Evolutionary conservation across 1,139 yeast species (phyloP), one percentile per base, ranked within the genome.

Genomic region (Yamadazyma dendronema): DNA sequence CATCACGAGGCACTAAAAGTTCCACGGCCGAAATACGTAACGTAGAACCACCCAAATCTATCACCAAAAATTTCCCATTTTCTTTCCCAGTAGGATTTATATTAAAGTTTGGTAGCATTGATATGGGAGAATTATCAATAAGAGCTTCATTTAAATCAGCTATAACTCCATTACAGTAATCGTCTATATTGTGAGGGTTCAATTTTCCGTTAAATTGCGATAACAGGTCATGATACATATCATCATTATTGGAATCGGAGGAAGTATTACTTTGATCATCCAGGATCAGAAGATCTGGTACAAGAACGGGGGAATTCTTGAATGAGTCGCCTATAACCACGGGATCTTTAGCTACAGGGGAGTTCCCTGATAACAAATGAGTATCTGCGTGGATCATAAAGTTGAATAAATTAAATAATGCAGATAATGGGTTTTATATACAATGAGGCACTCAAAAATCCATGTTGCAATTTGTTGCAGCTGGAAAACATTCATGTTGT

Each of bases 31-130:
- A 69, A 4, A 74, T 60, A 31, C 80, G 59, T 31, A 76, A 56
- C 2, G 81, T 76, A 4, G 78, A 69, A 1, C 83, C 83, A 6
- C 83, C 83, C 38, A 77, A 54, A 48, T 77, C 83, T 21, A 77
- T 61, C 25, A 68, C 74, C 44, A 77, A 57, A 42, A 49, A 72
- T 28, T 59, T 58, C 3, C 81, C 81, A 22, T 33, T 36, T 46
- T 73, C 77, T 3, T 55, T 35, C 3, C 77, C 76, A 1, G 67
- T 61, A 16, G 80, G 76, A 24, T 52, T 47, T 23, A 66, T 60
- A 37, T 67, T 61, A 45, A 56, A 63, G 39, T 72, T 71, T 10
- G 79, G 76, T 25, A 76, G 55, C 80, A 77, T 74, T 14, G 77
- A 50, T 31, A 70, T 54, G 16, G 50, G 44, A 17, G 70, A 59